phyloP scores from a whole-genome alignment of 441 rosid species.

The Populus hybrid region DNA sequence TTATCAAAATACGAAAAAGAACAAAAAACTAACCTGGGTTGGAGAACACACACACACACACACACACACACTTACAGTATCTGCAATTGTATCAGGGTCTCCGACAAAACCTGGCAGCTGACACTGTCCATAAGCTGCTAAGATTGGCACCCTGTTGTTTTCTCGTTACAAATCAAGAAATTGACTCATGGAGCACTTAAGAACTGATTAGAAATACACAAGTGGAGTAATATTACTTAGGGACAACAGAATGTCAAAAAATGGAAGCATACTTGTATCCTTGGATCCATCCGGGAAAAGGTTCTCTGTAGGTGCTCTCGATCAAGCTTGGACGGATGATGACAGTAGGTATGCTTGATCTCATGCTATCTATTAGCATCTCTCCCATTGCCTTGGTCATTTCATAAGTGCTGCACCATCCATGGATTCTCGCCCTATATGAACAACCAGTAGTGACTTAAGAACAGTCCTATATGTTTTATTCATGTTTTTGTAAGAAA shows the following conservation, averaged over 20 bases:
- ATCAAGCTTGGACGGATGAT: constrained; percentile 1
- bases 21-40: neutral
- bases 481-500: neutral
- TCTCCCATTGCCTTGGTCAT: neutral
- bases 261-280: neutral
- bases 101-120: constrained; percentile 2
- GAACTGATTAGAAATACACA: neutral
- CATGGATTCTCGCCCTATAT: neutral
- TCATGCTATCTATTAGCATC: neutral
- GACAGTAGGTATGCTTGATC: neutral
- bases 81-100: neutral
- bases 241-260: neutral
- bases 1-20: neutral
- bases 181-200: neutral
- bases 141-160: neutral
- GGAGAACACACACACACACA: too few relatives aligned
- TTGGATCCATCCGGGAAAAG: constrained; percentile 1
- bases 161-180: neutral
- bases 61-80: neutral
- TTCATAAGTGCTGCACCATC: constrained; percentile 3
- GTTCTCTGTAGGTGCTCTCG: neutral
- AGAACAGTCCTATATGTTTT: neutral
- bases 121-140: neutral
- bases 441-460: neutral
- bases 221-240: neutral